Percentiles rank a stretch among this genome's conserved stretches.
These are phyloP conservation scores for Trichoderma polysporum DNA, from an alignment of 2,329 filamentous ascomycete species.

Conservation along the genomic window DNA sequence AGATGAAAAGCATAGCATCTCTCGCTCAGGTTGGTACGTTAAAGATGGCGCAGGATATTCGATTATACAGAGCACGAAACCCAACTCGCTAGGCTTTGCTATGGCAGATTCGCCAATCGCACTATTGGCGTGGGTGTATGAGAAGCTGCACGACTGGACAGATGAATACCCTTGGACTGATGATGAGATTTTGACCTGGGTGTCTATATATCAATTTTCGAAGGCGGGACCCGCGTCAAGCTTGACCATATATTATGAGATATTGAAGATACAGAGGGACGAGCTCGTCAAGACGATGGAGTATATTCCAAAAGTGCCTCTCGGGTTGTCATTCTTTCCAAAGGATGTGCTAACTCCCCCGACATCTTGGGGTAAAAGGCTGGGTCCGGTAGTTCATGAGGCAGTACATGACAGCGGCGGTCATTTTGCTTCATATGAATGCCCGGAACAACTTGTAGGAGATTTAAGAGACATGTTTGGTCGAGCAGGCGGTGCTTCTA, in stretches of 20 bases:
- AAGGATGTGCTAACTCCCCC: slow-evolving; percentile 57
- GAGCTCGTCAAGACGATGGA: slow-evolving; percentile 18
- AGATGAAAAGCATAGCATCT: slow-evolving; percentile 42
- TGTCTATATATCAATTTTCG: slow-evolving; percentile 71
- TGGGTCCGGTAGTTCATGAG: slow-evolving; percentile 62
- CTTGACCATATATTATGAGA: slow-evolving; percentile 71
- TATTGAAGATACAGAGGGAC: slow-evolving; percentile 40
- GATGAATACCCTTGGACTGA: slow-evolving; percentile 72
- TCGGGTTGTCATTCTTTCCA: slow-evolving; percentile 56
- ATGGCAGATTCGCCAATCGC: slow-evolving; percentile 69
- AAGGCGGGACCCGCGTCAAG: slow-evolving; percentile 67
- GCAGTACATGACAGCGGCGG: slow-evolving; percentile 51
- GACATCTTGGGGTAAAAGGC: slow-evolving; percentile 54
- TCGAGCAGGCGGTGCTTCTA: not conserved
- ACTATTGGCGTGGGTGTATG: slow-evolving; percentile 75
- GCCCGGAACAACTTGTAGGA: slow-evolving; percentile 49
- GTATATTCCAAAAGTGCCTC: slow-evolving; percentile 39
- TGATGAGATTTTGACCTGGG: slow-evolving; percentile 74
- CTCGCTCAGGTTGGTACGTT: slow-evolving; percentile 57
- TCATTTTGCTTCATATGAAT: slow-evolving; percentile 62
- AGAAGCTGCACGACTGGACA: slow-evolving; percentile 77
- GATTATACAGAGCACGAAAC: slow-evolving; percentile 57
- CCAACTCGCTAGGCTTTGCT: slow-evolving; percentile 69
- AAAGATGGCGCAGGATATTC: slow-evolving; percentile 47
- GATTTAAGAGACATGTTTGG: slow-evolving; percentile 47